Conservation (phyloP, 1,284 basidiomycete genomes). For the Exobasidium rhododendri region DNA sequence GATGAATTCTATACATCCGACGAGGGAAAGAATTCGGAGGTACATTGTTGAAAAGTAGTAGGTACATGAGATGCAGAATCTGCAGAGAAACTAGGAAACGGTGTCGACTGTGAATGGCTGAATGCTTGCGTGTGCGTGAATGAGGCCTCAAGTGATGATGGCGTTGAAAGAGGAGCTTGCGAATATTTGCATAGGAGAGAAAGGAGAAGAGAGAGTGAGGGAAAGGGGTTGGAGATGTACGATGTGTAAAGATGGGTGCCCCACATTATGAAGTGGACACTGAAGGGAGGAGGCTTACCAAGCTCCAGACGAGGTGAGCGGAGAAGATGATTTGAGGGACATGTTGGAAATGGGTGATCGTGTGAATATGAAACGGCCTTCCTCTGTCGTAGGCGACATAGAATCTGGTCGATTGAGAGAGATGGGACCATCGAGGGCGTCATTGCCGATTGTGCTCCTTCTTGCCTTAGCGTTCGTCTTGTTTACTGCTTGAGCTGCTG, state of each 20-base stretch:
- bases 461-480: constrained; percentile 23
- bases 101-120: no score
- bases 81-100: no score
- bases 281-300: background rate
- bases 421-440: constrained; percentile 13
- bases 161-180: no score
- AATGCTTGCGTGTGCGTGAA: no score
- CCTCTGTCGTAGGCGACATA: background rate
- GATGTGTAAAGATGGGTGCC: background rate
- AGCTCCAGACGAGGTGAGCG: no score
- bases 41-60: no score
- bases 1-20: no score
- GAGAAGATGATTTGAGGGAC: no score
- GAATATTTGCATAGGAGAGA: no score
- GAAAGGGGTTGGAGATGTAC: background rate
- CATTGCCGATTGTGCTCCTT: background rate
- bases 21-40: no score
- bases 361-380: background rate
- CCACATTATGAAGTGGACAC: background rate
- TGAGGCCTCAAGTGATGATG: no score
- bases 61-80: no score
- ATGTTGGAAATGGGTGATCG: background rate
- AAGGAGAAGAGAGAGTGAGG: background rate
- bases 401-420: constrained; percentile 5
- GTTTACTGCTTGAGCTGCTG: constrained; percentile 33